phyloP scores from a whole-genome alignment of 2,329 filamentous ascomycete genomes.

The Coniochaeta sp. region DNA sequence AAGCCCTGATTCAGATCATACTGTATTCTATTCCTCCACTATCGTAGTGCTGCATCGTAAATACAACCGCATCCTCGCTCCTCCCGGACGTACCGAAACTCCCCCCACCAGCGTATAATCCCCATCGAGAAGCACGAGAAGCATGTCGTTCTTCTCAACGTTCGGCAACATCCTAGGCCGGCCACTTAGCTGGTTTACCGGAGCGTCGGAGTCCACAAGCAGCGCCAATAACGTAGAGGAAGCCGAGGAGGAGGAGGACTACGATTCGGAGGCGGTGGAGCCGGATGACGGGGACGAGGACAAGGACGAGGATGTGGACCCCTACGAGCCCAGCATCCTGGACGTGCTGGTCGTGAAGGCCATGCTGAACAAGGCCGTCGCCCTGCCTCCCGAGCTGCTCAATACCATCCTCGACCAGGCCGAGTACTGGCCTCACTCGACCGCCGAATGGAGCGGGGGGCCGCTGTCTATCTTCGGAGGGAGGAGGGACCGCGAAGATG shows the following conservation, averaged over 20 bases:
- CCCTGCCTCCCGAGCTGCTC: conserved; percentile 47
- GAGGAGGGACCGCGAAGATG: not conserved
- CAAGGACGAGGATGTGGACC: not conserved
- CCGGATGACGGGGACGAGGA: not conserved
- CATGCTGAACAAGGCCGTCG: conserved; percentile 34
- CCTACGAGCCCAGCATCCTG: conserved; percentile 28
- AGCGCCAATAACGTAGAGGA: not conserved
- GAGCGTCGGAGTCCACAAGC: not conserved
- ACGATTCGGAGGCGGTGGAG: not conserved
- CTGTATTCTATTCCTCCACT: too few species aligned
- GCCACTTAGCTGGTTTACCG: not conserved
- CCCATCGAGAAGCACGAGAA: not conserved
- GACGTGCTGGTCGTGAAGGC: conserved; percentile 44
- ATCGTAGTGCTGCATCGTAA: not conserved
- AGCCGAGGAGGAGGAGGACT: not conserved
- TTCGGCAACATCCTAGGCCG: not conserved
- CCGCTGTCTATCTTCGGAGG: not conserved
- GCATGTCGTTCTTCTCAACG: not conserved
- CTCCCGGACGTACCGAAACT: too few species aligned
- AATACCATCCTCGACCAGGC: conserved; percentile 50
- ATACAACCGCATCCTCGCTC: not conserved
- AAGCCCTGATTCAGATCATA: not conserved
- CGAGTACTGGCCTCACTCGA: conserved; percentile 54
- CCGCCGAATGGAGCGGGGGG: conserved; percentile 4
- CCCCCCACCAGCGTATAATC: not conserved